Evolutionary conservation across 495 filamentous ascomycete species (phyloP).

Genomic region (Viridothelium virens): DNA sequence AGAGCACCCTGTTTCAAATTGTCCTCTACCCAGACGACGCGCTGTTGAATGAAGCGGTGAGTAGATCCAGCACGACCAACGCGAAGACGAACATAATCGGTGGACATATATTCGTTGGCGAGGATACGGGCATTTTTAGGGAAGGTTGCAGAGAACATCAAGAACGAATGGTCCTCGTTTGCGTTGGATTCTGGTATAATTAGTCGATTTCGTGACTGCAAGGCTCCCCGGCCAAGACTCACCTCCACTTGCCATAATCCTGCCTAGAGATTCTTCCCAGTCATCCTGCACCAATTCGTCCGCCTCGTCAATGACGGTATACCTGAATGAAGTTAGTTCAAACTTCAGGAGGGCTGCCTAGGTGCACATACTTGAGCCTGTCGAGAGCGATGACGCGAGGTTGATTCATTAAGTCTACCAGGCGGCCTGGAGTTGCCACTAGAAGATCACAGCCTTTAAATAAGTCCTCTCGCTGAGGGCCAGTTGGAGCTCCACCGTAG

Average conservation of each 20-base stretch:
- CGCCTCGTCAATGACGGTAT: slow-evolving; percentile 87
- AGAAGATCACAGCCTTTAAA: slow-evolving; percentile 81
- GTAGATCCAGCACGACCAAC: slow-evolving; percentile 79
- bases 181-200: slow-evolving; percentile 51
- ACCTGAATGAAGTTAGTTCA: slow-evolving; percentile 39
- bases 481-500: slow-evolving; percentile 72
- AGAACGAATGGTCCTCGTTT: slow-evolving; percentile 70
- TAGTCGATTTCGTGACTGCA: slow-evolving; percentile 15
- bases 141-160: slow-evolving; percentile 96
- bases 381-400: slow-evolving; percentile 58
- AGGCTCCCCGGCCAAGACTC: slow-evolving; percentile 28
- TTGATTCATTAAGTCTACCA: slow-evolving; percentile 72
- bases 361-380: slow-evolving; percentile 57
- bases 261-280: slow-evolving; percentile 62
- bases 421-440: slow-evolving; percentile 78
- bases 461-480: slow-evolving; percentile 61
- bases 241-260: slow-evolving; percentile 73
- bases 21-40: slow-evolving; percentile 55
- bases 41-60: slow-evolving; percentile 71
- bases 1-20: slow-evolving; percentile 60
- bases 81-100: slow-evolving; percentile 65
- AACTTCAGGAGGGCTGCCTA: neutral
- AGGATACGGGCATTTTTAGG: slow-evolving; percentile 65
- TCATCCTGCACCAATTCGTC: slow-evolving; percentile 77
- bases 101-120: slow-evolving; percentile 63